Percentiles rank a stretch among this genome's conserved stretches.
phyloP scores from a whole-genome alignment of 768 basidiomycete genomes.

The Rhizopogon salebrosus region DNA sequence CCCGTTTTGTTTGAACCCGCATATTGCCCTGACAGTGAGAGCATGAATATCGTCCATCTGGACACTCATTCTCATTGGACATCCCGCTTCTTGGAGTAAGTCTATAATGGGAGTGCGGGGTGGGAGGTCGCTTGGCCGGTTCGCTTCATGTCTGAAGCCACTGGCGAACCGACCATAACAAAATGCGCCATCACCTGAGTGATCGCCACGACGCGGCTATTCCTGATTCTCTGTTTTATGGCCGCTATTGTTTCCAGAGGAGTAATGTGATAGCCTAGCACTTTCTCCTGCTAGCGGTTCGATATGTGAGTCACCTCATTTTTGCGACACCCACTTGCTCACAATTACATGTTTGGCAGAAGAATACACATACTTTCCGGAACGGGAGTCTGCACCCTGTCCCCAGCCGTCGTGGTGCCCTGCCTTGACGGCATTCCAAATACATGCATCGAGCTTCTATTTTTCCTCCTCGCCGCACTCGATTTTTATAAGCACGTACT shows the following conservation, averaged over 20 bases:
- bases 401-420: background rate
- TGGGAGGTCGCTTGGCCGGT: too few relatives aligned
- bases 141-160: too few relatives aligned
- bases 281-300: background rate
- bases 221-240: background rate
- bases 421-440: background rate
- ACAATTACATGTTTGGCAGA: background rate
- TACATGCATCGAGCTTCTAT: background rate
- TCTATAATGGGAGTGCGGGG: too few relatives aligned
- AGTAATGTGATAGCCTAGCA: background rate
- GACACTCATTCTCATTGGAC: too few relatives aligned
- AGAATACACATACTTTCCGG: background rate
- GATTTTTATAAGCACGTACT: background rate
- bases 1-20: too few relatives aligned
- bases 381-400: background rate
- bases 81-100: too few relatives aligned
- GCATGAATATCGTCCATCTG: too few relatives aligned
- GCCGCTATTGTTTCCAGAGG: background rate
- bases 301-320: background rate
- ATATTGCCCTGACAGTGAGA: too few relatives aligned
- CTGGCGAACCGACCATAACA: too few relatives aligned
- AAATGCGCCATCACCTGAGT: background rate
- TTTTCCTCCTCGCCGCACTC: background rate
- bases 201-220: too few relatives aligned
- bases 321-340: background rate